Base-by-base conservation (phyloP, 768 basidiomycete genomes). In the Rubroboletus satanas region DNA sequence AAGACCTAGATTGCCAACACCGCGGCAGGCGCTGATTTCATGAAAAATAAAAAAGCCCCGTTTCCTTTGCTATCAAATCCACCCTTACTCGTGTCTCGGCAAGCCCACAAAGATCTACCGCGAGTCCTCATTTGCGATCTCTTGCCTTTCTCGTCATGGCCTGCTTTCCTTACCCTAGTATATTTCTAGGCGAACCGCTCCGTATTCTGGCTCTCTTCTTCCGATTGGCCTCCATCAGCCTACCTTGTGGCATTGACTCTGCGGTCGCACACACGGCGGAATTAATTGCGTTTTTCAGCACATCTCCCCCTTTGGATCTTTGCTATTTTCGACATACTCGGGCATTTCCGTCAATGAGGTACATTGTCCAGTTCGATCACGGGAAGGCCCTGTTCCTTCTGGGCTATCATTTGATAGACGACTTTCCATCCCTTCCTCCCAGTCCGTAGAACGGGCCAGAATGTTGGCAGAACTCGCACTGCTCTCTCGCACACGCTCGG, bases 241-340 rank as follows among this genome's bases (percentile, higher is more conserved):
- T 49, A 66, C 73, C 75, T 74, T 74, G 72, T 79, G 77, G 69
- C 63, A 71, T 66, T 58, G 44, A 54, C 59, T 57, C 55, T 61
- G 21, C 46, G 53, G 45, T 70, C 68, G 56, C 70, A 69, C 68
- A 64, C 56, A 57, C 68, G 60, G 70, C 66, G 66, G 70, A 66
- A 62, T 62, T 70, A 69, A 58, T 56, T 33, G 48, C 42, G 15
- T 55, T 51, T 64, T 61, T 63, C 72, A 70, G 73, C 75, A 73
- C 71, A 69, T 77, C 79, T 77, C 73, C 75, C 76, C 51, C 74
- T 66, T 68, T 75, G 71, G 73, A 75, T 78, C 67, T 67, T 59
- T 70, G 66, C 72, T 71, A 62, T 70, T 66, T 68, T 61, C 61
- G 52, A 62, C n/a, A 38, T 23, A 28, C 26, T 62, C 72, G 70